phyloP scores from a whole-genome alignment of 83 land plant genomes.

The Larix sibirica region DNA sequence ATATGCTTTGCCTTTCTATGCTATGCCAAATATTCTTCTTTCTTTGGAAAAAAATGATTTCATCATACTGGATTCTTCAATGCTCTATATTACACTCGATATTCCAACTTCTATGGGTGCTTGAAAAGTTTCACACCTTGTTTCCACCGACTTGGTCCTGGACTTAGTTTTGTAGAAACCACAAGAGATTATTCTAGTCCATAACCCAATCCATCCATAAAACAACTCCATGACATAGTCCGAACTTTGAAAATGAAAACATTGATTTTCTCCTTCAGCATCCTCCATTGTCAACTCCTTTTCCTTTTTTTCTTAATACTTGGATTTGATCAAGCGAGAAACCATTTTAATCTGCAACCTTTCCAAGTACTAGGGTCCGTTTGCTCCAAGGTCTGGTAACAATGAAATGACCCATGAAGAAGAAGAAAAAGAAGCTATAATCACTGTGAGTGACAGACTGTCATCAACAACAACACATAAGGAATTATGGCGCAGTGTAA shows the following conservation, averaged over 20 bases:
- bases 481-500: background rate
- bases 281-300: conserved; percentile 44
- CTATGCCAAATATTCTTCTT: too few relatives aligned
- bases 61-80: too few relatives aligned
- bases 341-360: conserved; percentile 52
- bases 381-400: conserved; percentile 58
- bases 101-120: background rate
- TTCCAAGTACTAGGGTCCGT: conserved; percentile 42
- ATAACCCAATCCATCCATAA: conserved; percentile 80
- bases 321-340: conserved; percentile 40
- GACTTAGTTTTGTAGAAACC: conserved; percentile 61
- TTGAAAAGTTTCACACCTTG: conserved; percentile 11
- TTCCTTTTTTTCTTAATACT: conserved; percentile 44
- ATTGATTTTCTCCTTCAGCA: conserved; percentile 35
- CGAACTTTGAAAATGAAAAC: conserved; percentile 33
- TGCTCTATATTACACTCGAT: background rate
- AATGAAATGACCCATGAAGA: conserved; percentile 48
- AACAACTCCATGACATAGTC: conserved; percentile 65
- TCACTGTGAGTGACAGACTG: conserved; percentile 66
- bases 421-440: conserved; percentile 44
- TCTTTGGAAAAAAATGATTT: too few relatives aligned
- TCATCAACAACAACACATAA: conserved; percentile 82
- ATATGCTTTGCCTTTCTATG: too few relatives aligned
- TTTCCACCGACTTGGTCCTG: background rate
- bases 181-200: conserved; percentile 36